These are phyloP conservation scores for Rhynchosporium agropyri DNA, from an alignment of 2,329 filamentous ascomycete genomes.

Conservation along the genomic window DNA sequence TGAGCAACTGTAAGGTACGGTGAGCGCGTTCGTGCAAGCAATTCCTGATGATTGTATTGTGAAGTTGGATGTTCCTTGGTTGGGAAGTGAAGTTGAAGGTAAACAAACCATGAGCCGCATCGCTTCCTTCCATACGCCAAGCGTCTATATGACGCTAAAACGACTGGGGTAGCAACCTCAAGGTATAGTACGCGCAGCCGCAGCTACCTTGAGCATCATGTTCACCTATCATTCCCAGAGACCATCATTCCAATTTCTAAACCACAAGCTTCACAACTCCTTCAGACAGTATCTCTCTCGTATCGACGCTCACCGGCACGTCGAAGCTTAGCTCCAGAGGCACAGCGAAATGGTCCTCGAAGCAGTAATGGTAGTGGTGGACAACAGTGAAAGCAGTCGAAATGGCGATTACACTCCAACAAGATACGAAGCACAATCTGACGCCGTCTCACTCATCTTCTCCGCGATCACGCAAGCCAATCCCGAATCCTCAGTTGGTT, in stretches of 20 bases:
- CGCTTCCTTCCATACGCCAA: conserved; percentile 25
- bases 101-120: conserved; percentile 46
- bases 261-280: conserved; percentile 6
- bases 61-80: conserved; percentile 13
- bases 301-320: conserved; percentile 1
- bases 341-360: conserved; percentile 86
- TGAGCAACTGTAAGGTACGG: conserved; percentile 1
- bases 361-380: conserved; percentile 99
- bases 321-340: conserved; percentile 25
- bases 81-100: conserved; percentile 38
- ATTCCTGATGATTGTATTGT: conserved; percentile 3
- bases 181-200: conserved; percentile 38
- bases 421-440: conserved; percentile 93
- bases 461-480: conserved; percentile 94
- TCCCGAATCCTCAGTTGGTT: conserved; percentile 92
- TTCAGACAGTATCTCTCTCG: background rate
- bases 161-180: conserved; percentile 32
- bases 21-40: background rate
- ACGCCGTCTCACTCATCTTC: conserved; percentile 94
- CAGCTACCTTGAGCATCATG: conserved; percentile 35
- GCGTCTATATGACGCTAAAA: conserved; percentile 25
- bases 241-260: background rate
- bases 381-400: conserved; percentile 98
- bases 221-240: conserved; percentile 15
- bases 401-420: conserved; percentile 94